Evolutionary conservation across 2,329 filamentous ascomycete species (phyloP), one percentile per base, ranked within the genome.

Genomic region (Colletotrichum theobromicola): DNA sequence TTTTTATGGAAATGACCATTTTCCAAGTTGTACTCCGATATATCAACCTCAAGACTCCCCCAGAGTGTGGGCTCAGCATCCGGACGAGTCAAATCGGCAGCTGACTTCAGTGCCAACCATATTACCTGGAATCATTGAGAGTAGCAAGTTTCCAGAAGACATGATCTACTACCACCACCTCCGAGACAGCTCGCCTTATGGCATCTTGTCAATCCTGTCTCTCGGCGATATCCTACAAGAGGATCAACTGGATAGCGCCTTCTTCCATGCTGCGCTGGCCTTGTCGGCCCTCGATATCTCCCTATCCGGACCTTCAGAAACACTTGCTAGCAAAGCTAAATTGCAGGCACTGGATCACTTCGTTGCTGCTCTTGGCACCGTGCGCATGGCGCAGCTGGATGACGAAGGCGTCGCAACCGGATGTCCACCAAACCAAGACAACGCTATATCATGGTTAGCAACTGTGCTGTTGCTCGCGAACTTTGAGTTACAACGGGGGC

Each of bases 261-360:
- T 68, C 55, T 72, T 37, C 21, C 63, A 62, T n/a, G 64, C 70
- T 13, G 63, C 63, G 5, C 16, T 67, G n/a, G 70, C 70, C 5
- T 30, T 68, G 7, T 67, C 70, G 30, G 70, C 70, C 2, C 64
- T 72, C 3, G 64, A 67, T 3, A 42, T 68, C 13, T 72, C 63
- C 7, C 42, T 37, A 18, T 67, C 57, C 16, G 57, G 57, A 37
- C 24, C 64, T 12, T 18, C 16, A 3, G 42, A 46, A 4, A 16
- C 18, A 13, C 28, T 72, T 24, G 70, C 55, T 1, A 42, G n/a
- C 18, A 72, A 68, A 32, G 63, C 70, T 16, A 30, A 63, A 4
- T 57, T 72, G 2, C 70, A 72, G n/a, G 64, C 70, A 5, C 64
- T 72, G 12, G 70, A 72, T 6, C 70, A 72, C 21, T 67, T 72